Conservation (phyloP, 176 grass and related monocot genomes). For the Elymus sibiricus region DNA sequence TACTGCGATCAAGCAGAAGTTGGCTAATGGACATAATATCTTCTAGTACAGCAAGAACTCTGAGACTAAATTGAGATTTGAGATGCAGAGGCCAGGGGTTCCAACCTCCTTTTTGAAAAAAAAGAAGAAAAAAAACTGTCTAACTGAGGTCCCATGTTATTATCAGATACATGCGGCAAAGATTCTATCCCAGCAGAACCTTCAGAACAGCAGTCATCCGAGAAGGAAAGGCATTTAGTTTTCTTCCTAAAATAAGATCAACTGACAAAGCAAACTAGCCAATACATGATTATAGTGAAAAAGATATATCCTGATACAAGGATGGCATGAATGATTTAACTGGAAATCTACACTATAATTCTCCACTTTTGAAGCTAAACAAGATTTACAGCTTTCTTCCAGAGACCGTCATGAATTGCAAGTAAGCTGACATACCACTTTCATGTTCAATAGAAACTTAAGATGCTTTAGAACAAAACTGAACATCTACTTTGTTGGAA, state of each 20-base stretch:
- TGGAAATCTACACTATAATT: background rate
- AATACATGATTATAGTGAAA: background rate
- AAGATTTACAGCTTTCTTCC: background rate
- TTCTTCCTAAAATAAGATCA: slow-evolving; percentile 18
- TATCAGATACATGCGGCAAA: background rate
- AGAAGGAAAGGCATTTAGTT: background rate
- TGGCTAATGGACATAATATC: background rate
- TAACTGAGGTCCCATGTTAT: background rate
- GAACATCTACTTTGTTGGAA: background rate
- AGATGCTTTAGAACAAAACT: background rate
- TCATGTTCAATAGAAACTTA: background rate
- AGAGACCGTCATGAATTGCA: background rate
- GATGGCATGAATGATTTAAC: slow-evolving; percentile 12
- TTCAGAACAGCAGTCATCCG: background rate
- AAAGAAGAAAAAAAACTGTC: too few relatives aligned
- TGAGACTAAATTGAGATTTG: background rate
- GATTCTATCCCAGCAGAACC: background rate
- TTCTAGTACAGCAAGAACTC: background rate
- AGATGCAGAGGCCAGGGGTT: too few relatives aligned
- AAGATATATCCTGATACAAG: background rate
- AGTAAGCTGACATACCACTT: background rate
- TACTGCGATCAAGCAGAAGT: background rate
- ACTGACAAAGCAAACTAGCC: background rate
- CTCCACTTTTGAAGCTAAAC: background rate
- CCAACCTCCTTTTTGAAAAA: too few relatives aligned